Evolutionary conservation across 495 filamentous ascomycete genomes (phyloP).

Genomic region (Neohortaea acidophila): DNA sequence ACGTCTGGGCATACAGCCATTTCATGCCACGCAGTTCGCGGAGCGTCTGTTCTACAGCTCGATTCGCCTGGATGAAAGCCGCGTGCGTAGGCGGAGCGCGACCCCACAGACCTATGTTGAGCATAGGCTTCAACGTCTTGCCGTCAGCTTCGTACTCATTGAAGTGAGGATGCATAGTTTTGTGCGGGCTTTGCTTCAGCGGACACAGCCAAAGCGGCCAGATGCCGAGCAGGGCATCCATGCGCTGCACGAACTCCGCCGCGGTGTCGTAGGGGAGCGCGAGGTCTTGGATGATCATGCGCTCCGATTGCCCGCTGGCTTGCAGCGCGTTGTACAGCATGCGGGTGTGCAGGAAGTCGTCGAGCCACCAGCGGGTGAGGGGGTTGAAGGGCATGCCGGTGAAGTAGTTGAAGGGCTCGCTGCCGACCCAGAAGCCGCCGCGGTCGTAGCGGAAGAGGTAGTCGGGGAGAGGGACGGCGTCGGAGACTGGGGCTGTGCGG

Average conservation of each 20-base stretch:
- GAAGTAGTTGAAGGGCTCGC: constrained; percentile 40
- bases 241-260: constrained; percentile 35
- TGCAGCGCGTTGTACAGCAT: constrained; percentile 45
- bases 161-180: constrained; percentile 28
- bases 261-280: constrained; percentile 36
- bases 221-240: constrained; percentile 30
- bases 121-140: constrained; percentile 23
- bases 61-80: constrained; percentile 41
- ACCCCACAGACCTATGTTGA: constrained; percentile 44
- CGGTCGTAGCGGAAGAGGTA: constrained; percentile 52
- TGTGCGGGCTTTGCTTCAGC: constrained; percentile 22
- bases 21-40: constrained; percentile 49
- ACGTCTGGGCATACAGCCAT: constrained; percentile 44
- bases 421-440: constrained; percentile 43
- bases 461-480: constrained; percentile 39
- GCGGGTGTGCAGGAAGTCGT: constrained; percentile 38
- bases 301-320: constrained; percentile 32
- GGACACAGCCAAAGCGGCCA: constrained; percentile 50
- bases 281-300: constrained; percentile 43
- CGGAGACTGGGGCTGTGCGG: constrained; percentile 18
- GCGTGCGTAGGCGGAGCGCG: constrained; percentile 23
- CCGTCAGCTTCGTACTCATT: constrained; percentile 11
- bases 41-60: constrained; percentile 48
- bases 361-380: constrained; percentile 37
- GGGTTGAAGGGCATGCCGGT: constrained; percentile 36